Evolutionary conservation across 169 alveolate genomes (phyloP), one percentile per base, ranked within the genome.

Genomic region (Plasmodium ovale): DNA sequence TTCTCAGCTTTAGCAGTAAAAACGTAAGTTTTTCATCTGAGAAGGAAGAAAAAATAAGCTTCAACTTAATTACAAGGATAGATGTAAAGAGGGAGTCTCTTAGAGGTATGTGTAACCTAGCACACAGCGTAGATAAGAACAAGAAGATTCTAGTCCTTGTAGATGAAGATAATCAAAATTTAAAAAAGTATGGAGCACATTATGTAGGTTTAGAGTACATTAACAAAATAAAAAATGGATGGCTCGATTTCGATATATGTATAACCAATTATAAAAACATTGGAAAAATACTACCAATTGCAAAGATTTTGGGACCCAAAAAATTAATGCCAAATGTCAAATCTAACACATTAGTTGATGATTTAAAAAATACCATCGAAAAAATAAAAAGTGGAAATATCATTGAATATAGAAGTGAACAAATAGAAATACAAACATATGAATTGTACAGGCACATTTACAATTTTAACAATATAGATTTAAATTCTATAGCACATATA

Each of bases 311-410:
- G 12, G 99, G 99, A 0, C 99, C 99, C 0, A 94, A 93, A 71
- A 97, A 96, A 60, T 93, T 97, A 47, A 97, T 97, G 98, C 99
- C 99, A 10, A 96, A 96, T 51, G 92, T 94, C 21, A 97, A 97
- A 72, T 94, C 97, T 12, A 98, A 98, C 39, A 91, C 95, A 10
- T 72, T 94, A 1, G 84, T 91, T 19, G 87, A 79, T 29, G 92
- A 94, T 56, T 21, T 94, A 42, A 59, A 82, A 27, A 95, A 91
- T 27, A 91, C 94, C 0, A 67, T 94, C 21, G 68, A 79, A 56
- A 85, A 87, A 60, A 69, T 94, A 14, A 90, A 89, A 59, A 89
- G 95, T 67, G 87, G 92, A 21, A 94, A 94, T 42, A 69, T 87
- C 2, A 74, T 94, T 19, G 95, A 94, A 87, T 94, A 88, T 88